Conservation (phyloP, 2,329 filamentous ascomycete genomes). For the Ophiognomonia clavigignenti-juglandacearum region DNA sequence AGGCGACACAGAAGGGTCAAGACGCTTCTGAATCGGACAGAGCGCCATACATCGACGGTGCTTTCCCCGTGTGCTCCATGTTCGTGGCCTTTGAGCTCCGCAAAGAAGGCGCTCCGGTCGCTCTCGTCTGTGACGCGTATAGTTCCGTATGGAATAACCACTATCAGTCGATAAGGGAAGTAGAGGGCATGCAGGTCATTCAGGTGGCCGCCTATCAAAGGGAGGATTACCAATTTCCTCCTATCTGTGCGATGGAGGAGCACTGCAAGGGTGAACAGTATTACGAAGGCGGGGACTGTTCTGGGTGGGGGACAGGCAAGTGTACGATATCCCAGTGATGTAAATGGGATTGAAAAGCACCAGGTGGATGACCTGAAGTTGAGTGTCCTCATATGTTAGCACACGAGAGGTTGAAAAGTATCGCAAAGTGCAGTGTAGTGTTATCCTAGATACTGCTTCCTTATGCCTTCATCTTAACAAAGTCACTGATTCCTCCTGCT, state of each 20-base stretch:
- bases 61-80: slow-evolving; percentile 12
- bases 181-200: neutral
- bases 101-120: neutral
- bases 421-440: too few relatives aligned
- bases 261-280: slow-evolving; percentile 5
- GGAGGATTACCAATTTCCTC: slow-evolving; percentile 2
- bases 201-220: slow-evolving; percentile 10
- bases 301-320: slow-evolving; percentile 8
- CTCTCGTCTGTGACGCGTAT: slow-evolving; percentile 6
- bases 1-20: neutral
- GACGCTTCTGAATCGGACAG: neutral
- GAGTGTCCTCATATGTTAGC: too few relatives aligned
- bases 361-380: too few relatives aligned
- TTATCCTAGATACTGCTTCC: too few relatives aligned
- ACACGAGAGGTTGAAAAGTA: too few relatives aligned
- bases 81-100: slow-evolving; percentile 7
- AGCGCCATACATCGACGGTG: slow-evolving; percentile 9
- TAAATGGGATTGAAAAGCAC: too few relatives aligned
- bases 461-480: too few relatives aligned
- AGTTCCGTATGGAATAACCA: slow-evolving; percentile 8
- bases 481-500: too few relatives aligned
- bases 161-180: neutral
- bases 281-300: slow-evolving; percentile 9
- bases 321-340: too few relatives aligned
- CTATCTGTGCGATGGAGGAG: slow-evolving; percentile 4